Percentiles rank a stretch among this genome's conserved stretches.
Evolutionary conservation across 2,329 filamentous ascomycete genomes (phyloP).

Genomic region (Aureobasidium sp.): DNA sequence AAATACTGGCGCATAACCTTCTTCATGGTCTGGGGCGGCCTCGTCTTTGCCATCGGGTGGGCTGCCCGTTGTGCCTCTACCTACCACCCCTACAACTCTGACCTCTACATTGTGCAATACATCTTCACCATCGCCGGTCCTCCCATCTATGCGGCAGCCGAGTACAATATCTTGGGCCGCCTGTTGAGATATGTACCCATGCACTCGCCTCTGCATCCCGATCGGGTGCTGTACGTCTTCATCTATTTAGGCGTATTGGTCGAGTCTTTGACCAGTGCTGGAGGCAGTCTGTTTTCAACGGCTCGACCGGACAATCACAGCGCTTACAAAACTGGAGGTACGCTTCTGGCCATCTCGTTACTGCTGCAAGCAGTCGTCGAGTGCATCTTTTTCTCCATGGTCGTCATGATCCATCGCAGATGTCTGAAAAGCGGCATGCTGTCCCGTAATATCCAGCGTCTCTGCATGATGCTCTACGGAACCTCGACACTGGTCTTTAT

Average conservation of each 20-base stretch:
- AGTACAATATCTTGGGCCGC: slow-evolving; percentile 56
- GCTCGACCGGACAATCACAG: background rate
- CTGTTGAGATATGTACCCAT: slow-evolving; percentile 57
- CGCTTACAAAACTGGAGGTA: background rate
- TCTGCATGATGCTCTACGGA: slow-evolving; percentile 42
- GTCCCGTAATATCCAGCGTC: slow-evolving; percentile 36
- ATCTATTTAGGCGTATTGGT: slow-evolving; percentile 46
- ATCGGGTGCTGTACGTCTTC: slow-evolving; percentile 53
- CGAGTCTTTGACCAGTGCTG: slow-evolving; percentile 40
- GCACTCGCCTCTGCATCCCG: slow-evolving; percentile 51
- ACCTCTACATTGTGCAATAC: slow-evolving; percentile 35
- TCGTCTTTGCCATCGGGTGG: slow-evolving; percentile 44
- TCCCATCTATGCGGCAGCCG: slow-evolving; percentile 51
- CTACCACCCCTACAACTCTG: slow-evolving; percentile 41
- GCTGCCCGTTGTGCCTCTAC: slow-evolving; percentile 47
- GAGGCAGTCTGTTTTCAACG: background rate
- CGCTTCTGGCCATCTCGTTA: background rate
- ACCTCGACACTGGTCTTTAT: slow-evolving; percentile 43
- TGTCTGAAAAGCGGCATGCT: slow-evolving; percentile 40
- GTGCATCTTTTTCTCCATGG: background rate
- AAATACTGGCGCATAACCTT: slow-evolving; percentile 15
- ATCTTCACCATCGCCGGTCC: slow-evolving; percentile 43
- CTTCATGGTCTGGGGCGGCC: slow-evolving; percentile 23
- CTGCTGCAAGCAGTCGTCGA: background rate
- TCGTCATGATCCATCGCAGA: background rate